Evolutionary conservation across 495 filamentous ascomycete species (phyloP).

Genomic region (Chaetomidium leptoderma): DNA sequence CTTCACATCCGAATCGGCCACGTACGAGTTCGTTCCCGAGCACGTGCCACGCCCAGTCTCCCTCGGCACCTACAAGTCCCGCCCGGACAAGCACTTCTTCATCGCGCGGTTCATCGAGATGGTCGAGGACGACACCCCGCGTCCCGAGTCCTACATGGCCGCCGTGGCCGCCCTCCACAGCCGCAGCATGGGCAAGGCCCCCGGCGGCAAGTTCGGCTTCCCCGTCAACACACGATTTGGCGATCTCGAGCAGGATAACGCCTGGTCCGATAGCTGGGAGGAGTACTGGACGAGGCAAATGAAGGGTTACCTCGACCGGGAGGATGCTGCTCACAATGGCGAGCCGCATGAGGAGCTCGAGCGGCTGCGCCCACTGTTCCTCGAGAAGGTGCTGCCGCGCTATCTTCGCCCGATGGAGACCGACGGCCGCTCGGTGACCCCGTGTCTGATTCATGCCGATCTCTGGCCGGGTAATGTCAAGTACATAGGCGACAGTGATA

Average conservation of each 20-base stretch:
- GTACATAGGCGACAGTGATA: slow-evolving; percentile 29
- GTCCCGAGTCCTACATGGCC: slow-evolving; percentile 28
- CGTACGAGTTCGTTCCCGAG: slow-evolving; percentile 25
- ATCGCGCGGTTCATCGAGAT: slow-evolving; percentile 25
- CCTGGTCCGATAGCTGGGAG: slow-evolving; percentile 46
- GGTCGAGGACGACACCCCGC: slow-evolving; percentile 26
- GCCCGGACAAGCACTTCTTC: slow-evolving; percentile 24
- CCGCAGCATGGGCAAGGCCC: slow-evolving; percentile 36
- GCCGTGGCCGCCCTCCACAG: slow-evolving; percentile 40
- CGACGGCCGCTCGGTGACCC: slow-evolving; percentile 39
- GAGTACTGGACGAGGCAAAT: slow-evolving; percentile 36
- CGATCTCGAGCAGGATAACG: slow-evolving; percentile 38
- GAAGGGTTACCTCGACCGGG: slow-evolving; percentile 19
- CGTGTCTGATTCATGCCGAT: slow-evolving; percentile 45
- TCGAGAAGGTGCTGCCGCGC: slow-evolving; percentile 38
- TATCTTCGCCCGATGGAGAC: slow-evolving; percentile 38
- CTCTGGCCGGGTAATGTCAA: slow-evolving; percentile 46
- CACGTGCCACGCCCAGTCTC: slow-evolving; percentile 23
- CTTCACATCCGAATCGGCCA: slow-evolving; percentile 17
- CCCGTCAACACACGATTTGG: slow-evolving; percentile 45
- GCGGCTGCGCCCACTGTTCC: slow-evolving; percentile 17
- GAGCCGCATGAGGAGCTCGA: slow-evolving; percentile 18
- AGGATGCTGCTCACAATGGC: slow-evolving; percentile 16
- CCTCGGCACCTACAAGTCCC: slow-evolving; percentile 21
- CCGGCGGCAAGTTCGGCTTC: slow-evolving; percentile 50